Conservation (phyloP, 176 grass and related monocot genomes). For the Musa troglodytarum region DNA sequence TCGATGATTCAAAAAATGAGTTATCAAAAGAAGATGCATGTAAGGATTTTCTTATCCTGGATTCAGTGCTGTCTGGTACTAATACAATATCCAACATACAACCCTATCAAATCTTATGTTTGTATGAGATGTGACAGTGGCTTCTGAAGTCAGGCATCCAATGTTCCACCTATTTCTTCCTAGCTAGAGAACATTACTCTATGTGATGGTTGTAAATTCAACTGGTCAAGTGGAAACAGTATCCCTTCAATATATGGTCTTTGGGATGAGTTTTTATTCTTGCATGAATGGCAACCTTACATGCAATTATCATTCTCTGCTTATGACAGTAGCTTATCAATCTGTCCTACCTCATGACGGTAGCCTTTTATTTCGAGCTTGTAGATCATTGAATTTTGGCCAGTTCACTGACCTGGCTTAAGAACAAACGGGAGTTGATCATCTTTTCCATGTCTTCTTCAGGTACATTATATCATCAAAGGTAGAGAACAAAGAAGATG, state of each 20-base stretch:
- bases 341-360: background rate
- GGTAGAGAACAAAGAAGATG: constrained; percentile 82
- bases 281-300: background rate
- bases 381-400: background rate
- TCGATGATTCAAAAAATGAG: background rate
- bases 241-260: background rate
- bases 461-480: constrained; percentile 98
- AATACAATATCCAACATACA: background rate
- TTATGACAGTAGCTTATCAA: background rate
- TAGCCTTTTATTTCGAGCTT: too few relatives aligned
- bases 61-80: background rate
- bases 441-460: background rate
- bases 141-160: background rate
- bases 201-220: background rate
- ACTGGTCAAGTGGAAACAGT: background rate
- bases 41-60: background rate
- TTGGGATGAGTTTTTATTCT: background rate
- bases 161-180: background rate
- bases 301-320: background rate
- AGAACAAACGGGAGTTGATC: background rate
- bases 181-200: background rate
- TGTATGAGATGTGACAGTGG: background rate
- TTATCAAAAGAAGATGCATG: background rate
- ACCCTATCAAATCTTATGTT: background rate
- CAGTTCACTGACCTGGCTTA: background rate